These are phyloP conservation scores for Madurella mycetomatis DNA, from an alignment of 2,329 filamentous ascomycete species.

Conservation along the genomic window DNA sequence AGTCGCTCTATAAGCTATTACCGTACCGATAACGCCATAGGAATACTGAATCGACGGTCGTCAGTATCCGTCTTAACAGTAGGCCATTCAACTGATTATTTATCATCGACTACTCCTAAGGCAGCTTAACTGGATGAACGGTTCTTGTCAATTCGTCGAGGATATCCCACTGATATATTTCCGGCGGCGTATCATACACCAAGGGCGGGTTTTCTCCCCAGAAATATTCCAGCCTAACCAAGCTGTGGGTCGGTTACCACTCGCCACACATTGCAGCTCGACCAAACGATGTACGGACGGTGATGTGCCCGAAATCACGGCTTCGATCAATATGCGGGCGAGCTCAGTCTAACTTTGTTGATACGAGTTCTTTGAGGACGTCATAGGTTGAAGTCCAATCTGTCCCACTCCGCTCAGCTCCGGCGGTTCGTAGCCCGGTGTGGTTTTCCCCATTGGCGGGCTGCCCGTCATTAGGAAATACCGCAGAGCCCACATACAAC, in stretches of 20 bases:
- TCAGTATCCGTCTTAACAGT: not conserved
- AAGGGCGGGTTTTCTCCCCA: not conserved
- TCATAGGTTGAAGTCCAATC: slow-evolving; percentile 8
- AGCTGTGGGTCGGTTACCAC: too few species aligned
- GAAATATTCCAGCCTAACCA: not conserved
- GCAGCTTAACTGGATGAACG: too few species aligned
- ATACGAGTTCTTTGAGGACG: slow-evolving; percentile 17
- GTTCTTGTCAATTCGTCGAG: too few species aligned
- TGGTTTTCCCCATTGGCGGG: not conserved
- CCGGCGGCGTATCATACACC: too few species aligned
- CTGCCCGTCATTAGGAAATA: too few species aligned
- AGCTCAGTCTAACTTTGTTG: not conserved
- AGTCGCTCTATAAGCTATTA: too few species aligned
- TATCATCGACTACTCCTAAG: too few species aligned
- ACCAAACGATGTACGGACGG: not conserved
- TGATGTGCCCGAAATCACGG: too few species aligned
- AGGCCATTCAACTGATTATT: not conserved
- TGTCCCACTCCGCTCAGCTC: not conserved
- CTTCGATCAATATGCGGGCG: not conserved
- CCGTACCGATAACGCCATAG: not conserved
- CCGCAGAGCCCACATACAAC: too few species aligned
- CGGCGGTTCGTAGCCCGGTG: not conserved
- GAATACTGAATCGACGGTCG: not conserved
- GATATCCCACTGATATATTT: too few species aligned
- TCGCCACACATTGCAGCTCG: not conserved